Evolutionary conservation across 352 stramenopile species (phyloP), one percentile per base, ranked within the genome.

Genomic region (Globisporangium heterothallicum): DNA sequence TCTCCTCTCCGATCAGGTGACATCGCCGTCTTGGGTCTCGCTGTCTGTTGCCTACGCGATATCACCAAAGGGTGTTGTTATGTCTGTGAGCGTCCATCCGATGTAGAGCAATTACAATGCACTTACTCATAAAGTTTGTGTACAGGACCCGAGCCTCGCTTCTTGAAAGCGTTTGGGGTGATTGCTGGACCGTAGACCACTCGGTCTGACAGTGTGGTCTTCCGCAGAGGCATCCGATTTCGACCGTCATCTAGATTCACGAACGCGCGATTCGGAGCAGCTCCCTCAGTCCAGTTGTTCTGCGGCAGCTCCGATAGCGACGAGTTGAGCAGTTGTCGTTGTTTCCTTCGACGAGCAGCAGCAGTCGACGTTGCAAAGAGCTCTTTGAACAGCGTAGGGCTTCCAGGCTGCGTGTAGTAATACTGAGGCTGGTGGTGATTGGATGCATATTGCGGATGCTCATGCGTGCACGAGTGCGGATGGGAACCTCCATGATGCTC

Each of bases 151-250:
- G 40, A 36, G 36, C 1, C 19, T 9, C 44, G 35, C n/a, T 45
- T 41, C 22, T 58, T 66, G 18, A 68, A 69, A 13, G 71, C 58
- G 27, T 71, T 64, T 4, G 70, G 73, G 41, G 76, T 84, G 62
- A 88, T 83, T 24, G 70, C 68, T 3, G 77, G 77, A 0, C 74
- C 77, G 52, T 88, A 88, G 4, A 88, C 66, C 19, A 88, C 70
- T 22, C 82, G 72, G 36, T 88, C 72, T 0, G 74, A 85, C 3
- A 86, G 60, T 22, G 64, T 58, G 0, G 65, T 53, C 18, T 74
- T 62, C 19, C 77, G 67, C 29, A 88, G 63, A 10, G 74, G 77
- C 42, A 88, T 84, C 22, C 71, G 75, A 32, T 86, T 86, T 36
- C 67, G 62, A 2, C 67, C 53, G 35, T 88, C 78, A n/a, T 80